Base-by-base conservation (phyloP, 371 early-diverging fungal genomes). In the Vittaforma corneae region DNA sequence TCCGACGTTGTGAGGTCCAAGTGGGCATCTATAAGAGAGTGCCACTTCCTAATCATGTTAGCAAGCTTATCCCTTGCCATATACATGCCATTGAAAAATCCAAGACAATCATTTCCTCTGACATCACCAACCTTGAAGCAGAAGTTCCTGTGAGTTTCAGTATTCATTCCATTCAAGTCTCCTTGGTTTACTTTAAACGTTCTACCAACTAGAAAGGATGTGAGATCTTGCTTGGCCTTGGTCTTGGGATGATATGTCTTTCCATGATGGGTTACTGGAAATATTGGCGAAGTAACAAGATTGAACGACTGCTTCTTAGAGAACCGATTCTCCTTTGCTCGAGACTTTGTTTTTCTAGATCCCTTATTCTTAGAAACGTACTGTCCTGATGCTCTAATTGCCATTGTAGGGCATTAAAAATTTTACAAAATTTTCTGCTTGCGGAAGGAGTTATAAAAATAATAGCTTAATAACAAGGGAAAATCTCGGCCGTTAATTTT, bases 81-180 rank as follows among this genome's bases (percentile, higher is more conserved):
- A 82, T 91, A 89, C 95, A 98, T 96, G 73, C 94, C 89, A 88
- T 98, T 86, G 86, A 98, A 97, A 86, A 90, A 89, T 86, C 95
- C 92, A 60, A 94, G 85, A 84, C 91, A 90, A 87, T 90, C 91
- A 83, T 87, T 90, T 77, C 97, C 97, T 77, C 86, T 85, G 76
- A 97, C 86, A 82, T 95, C 94, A 72, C 93, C 92, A 74, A 94
- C 87, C 79, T 88, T 86, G 75, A 98, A 89, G 82, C 87, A 85
- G 83, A 97, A 85, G 87, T 98, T 97, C 80, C 99, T 87, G 89
- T 88, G 93, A 59, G 89, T 79, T 70, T 86, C 83, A 73, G 89
- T 85, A 87, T 87, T 87, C 29, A 60, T 51, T 9, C 51, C 48
- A 1, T 48, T 55, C 72, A 97, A 83, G 82, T 98, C 99, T 68